Conservation (phyloP, 306 rosid genomes). For the Cucumis cinereus region DNA sequence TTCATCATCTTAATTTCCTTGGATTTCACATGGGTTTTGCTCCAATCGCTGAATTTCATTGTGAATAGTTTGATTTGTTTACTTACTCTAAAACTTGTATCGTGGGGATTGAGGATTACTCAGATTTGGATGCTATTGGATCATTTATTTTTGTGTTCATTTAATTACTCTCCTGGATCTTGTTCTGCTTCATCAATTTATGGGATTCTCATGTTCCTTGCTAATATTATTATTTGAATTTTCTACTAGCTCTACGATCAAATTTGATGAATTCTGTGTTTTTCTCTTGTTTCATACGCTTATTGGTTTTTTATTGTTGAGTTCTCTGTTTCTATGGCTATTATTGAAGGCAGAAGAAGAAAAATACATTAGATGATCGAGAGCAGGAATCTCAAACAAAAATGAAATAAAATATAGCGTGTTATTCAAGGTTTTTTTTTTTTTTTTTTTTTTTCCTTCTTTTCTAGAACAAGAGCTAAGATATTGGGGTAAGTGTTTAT, state of each 20-base stretch:
- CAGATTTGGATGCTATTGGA: not conserved
- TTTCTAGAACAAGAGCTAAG: not conserved
- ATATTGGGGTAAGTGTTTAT: not conserved
- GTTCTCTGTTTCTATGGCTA: not conserved
- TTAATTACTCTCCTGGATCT: not conserved
- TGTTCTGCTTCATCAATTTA: not conserved
- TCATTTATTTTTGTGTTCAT: not conserved
- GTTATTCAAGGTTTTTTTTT: not conserved
- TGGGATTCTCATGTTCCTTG: not conserved
- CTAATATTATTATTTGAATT: not conserved
- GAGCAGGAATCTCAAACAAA: not conserved
- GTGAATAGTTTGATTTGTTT: not conserved
- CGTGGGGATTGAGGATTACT: not conserved
- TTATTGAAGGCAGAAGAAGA: not conserved
- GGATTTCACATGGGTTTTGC: slow-evolving; percentile 1
- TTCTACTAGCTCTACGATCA: not conserved
- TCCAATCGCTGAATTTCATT: not conserved
- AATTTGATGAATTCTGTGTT: not conserved
- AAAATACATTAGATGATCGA: not conserved
- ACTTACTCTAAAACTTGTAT: not conserved
- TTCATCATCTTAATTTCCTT: not conserved
- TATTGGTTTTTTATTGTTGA: not conserved
- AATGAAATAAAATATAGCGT: not conserved
- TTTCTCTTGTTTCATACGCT: not conserved
- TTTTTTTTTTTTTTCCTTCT: not conserved